Evolutionary conservation across 305 asterid species (phyloP), one percentile per base, ranked within the genome.

Genomic region (Solanum hybrid): DNA sequence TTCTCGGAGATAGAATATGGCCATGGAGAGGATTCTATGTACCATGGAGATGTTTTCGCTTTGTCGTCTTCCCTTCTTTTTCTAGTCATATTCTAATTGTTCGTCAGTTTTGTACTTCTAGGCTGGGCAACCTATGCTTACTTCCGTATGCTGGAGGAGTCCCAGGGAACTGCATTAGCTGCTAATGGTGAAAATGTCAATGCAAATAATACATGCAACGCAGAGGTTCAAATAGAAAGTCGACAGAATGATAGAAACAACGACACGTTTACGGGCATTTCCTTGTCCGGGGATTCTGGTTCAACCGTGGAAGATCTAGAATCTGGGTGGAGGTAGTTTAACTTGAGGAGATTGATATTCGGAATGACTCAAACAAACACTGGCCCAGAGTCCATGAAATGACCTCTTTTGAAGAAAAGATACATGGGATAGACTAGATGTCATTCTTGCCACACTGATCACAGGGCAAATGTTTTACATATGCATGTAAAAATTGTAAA

Each of bases 81-180:
- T 42, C n/a, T 51, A 45, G 85, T 56, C 19, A 8, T 76, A 51
- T 34, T 32, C 22, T 78, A n/a, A 77, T 5, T 32, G 86, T 22
- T 35, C 5, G 78, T n/a, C 24, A 32, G 51, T 71, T 78, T 91
- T 64, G 31, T 37, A 76, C 78, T 78, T 85, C 90, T 73, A 97
- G 99, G 98, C 56, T 95, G 98, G 98, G 92, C 93, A 66, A 95
- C 99, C 5, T 89, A 95, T 29, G 92, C 98, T 0, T 93, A 94
- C 91, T 89, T 94, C 89, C 94, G 91, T 40, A 75, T 92, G 64
- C 60, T 94, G 93, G 99, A 95, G 92, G 95, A 94, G 89, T 64
- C 89, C 19, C 92, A 82, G 2, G 66, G 87, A 64, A 90, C 87
- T 14, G 24, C 40, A 11, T 86, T 14, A 51, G 29, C 85, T 17